Evolutionary conservation across 139 green algal species (phyloP).

Genomic region (Chlorella sorokiniana): DNA sequence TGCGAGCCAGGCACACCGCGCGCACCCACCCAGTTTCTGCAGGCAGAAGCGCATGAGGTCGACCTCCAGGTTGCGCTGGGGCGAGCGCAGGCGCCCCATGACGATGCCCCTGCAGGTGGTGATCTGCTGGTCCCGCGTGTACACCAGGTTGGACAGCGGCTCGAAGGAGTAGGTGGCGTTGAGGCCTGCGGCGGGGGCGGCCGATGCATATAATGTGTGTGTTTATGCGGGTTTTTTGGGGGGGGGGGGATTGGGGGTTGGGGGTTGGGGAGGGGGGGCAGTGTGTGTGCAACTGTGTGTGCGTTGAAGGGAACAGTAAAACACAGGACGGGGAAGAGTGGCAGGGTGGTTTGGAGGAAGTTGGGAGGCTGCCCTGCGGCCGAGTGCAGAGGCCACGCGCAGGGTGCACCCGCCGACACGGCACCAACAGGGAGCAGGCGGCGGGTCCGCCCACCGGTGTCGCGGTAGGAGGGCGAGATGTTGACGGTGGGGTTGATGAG

Average conservation of each 20-base stretch:
- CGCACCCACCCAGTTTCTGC: conserved; percentile 78
- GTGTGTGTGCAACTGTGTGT: conserved; percentile 5
- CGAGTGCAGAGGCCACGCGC: too few species aligned
- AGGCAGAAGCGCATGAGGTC: conserved; percentile 91
- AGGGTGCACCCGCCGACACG: not conserved
- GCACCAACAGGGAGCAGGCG: not conserved
- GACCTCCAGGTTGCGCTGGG: conserved; percentile 85
- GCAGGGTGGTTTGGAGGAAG: too few species aligned
- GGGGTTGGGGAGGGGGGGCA: not conserved
- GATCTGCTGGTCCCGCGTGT: conserved; percentile 94
- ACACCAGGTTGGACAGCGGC: conserved; percentile 94
- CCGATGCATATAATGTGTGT: too few species aligned
- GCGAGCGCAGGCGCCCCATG: conserved; percentile 82
- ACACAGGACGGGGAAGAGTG: too few species aligned
- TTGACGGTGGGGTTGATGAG: conserved; percentile 90
- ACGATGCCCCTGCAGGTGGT: conserved; percentile 90
- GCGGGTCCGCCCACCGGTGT: conserved; percentile 32
- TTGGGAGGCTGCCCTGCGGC: too few species aligned
- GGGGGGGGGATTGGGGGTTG: not conserved
- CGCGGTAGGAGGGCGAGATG: conserved; percentile 58
- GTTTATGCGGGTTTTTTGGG: not conserved
- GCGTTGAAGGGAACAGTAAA: not conserved
- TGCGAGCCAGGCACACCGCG: not conserved
- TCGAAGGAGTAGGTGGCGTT: conserved; percentile 88
- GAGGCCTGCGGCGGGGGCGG: conserved; percentile 75